Conservation (phyloP, 495 filamentous ascomycete genomes). For the Neurospora sublineolata region DNA sequence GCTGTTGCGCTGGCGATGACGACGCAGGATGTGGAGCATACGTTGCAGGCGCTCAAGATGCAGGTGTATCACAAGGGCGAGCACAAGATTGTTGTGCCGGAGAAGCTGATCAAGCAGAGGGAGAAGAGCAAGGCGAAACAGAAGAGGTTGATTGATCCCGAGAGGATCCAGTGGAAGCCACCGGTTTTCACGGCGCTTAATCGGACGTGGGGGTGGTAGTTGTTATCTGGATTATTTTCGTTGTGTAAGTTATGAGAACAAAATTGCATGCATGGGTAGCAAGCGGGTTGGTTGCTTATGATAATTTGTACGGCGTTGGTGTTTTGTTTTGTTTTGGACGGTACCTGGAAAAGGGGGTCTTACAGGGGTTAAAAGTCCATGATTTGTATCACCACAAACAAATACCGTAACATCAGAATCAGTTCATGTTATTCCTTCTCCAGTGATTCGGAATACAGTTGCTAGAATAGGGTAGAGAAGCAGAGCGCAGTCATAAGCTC, state of each 20-base stretch:
- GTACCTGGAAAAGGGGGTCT: neutral
- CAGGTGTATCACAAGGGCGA: slow-evolving; percentile 86
- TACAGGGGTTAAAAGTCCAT: neutral
- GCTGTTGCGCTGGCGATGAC: slow-evolving; percentile 80
- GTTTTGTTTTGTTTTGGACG: neutral
- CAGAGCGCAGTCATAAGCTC: neutral
- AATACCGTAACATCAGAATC: neutral
- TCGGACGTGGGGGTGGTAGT: slow-evolving; percentile 91
- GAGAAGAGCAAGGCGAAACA: slow-evolving; percentile 64
- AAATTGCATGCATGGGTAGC: neutral
- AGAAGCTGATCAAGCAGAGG: slow-evolving; percentile 55
- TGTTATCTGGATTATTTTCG: neutral
- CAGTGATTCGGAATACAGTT: neutral
- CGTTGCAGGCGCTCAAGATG: slow-evolving; percentile 86
- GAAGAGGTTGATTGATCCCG: slow-evolving; percentile 62
- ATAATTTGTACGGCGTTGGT: neutral
- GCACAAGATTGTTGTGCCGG: slow-evolving; percentile 79
- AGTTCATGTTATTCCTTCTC: neutral
- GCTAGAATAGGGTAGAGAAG: neutral
- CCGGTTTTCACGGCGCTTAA: slow-evolving; percentile 83
- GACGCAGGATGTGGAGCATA: slow-evolving; percentile 86
- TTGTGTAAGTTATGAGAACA: neutral
- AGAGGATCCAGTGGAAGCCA: slow-evolving; percentile 83
- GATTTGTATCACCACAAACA: neutral
- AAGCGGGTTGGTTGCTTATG: neutral